phyloP scores from a whole-genome alignment of 495 filamentous ascomycete genomes.

The Neurospora sublineolata region DNA sequence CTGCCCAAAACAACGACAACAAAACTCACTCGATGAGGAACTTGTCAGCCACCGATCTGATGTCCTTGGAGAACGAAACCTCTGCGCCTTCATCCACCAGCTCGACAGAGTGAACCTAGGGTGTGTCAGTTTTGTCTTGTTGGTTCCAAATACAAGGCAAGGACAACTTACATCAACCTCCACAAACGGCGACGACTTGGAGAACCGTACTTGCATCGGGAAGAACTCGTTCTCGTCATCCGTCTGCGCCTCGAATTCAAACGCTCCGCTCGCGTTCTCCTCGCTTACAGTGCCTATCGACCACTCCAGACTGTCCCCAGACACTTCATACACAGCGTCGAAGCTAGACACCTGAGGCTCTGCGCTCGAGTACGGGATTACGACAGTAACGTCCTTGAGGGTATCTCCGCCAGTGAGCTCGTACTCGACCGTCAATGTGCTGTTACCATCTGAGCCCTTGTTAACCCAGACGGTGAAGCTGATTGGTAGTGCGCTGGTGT shows the following conservation, averaged over 20 bases:
- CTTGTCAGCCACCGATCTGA: constrained; percentile 72
- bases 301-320: constrained; percentile 89
- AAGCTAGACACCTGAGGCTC: constrained; percentile 87
- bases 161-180: constrained; percentile 68
- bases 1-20: not conserved
- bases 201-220: constrained; percentile 87
- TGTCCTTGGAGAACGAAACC: constrained; percentile 77
- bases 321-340: constrained; percentile 87
- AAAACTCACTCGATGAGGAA: constrained; percentile 62
- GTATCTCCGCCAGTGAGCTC: constrained; percentile 66
- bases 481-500: constrained; percentile 68
- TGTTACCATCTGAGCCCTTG: constrained; percentile 64
- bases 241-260: constrained; percentile 87
- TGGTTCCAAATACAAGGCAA: constrained; percentile 1
- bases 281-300: constrained; percentile 73
- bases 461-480: constrained; percentile 95
- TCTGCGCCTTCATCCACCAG: constrained; percentile 73
- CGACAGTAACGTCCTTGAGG: constrained; percentile 73
- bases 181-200: constrained; percentile 74
- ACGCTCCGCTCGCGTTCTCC: constrained; percentile 67
- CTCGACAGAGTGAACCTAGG: constrained; percentile 55
- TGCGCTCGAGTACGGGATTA: constrained; percentile 69
- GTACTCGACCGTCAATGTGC: constrained; percentile 84
- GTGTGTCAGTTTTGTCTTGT: constrained; percentile 14
- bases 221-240: constrained; percentile 85